These are phyloP conservation scores for Naganishia randhawae DNA, from an alignment of 768 basidiomycete species.

Conservation along the genomic window DNA sequence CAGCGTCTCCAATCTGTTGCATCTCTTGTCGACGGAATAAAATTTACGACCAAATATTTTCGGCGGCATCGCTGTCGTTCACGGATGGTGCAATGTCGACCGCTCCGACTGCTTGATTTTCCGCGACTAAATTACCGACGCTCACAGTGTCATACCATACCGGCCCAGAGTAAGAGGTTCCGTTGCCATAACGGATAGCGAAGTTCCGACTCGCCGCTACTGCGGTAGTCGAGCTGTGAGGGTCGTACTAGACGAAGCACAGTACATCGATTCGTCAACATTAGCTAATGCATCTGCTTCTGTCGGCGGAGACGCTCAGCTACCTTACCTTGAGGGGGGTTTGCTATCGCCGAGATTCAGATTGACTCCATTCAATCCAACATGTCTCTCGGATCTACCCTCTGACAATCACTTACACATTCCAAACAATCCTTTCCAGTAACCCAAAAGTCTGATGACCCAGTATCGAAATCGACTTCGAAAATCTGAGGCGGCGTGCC, in stretches of 20 bases:
- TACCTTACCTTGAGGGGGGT: constrained; percentile 8
- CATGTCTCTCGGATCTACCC: background rate
- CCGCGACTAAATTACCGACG: background rate
- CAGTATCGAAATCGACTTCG: constrained; percentile 23
- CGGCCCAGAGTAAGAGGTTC: background rate
- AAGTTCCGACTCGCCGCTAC: background rate
- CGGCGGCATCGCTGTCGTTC: background rate
- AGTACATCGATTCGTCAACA: no score
- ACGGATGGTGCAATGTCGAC: background rate
- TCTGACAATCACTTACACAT: constrained; percentile 21
- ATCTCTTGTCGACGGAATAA: background rate
- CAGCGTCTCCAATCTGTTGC: background rate
- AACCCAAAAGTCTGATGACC: constrained; percentile 10
- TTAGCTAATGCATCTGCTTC: no score
- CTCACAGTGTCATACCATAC: constrained; percentile 12
- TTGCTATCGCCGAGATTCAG: background rate
- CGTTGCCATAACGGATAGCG: constrained; percentile 3
- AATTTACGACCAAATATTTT: background rate
- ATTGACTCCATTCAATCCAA: background rate
- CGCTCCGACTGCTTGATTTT: constrained; percentile 16
- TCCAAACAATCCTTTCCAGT: background rate
- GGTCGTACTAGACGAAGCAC: constrained; percentile 17
- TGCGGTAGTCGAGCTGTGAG: background rate
- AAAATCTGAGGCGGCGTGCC: constrained; percentile 18
- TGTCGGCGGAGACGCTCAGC: no score